A percentile compares a stretch with the other conserved stretches of the same genome.
phyloP scores from a whole-genome alignment of 768 basidiomycete genomes.

The Mycena sanguinolenta region DNA sequence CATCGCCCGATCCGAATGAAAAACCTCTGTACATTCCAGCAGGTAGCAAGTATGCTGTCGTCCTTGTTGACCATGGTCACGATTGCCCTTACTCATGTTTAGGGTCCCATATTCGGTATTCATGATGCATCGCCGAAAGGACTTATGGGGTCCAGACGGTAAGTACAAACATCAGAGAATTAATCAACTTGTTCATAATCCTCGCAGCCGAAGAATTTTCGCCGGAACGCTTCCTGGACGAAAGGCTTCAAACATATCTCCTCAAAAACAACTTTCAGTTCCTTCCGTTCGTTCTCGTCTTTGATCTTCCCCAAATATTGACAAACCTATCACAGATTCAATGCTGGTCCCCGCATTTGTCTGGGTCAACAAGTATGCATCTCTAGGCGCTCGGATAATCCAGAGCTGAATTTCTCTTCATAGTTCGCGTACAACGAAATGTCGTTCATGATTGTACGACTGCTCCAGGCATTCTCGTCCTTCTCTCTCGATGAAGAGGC shows the following conservation, averaged over 20 bases:
- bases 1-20: conserved; percentile 44
- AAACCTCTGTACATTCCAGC: conserved; percentile 54
- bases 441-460: conserved; percentile 45
- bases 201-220: conserved; percentile 60
- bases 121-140: conserved; percentile 55
- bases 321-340: conserved; percentile 40
- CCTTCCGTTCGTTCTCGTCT: conserved; percentile 44
- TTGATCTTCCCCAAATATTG: neutral
- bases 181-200: neutral
- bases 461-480: conserved; percentile 56
- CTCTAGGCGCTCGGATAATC: neutral
- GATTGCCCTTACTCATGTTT: neutral
- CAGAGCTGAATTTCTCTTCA: neutral
- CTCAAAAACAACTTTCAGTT: conserved; percentile 65
- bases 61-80: neutral
- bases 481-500: conserved; percentile 51
- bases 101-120: conserved; percentile 50
- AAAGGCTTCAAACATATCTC: conserved; percentile 59
- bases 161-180: neutral
- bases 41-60: conserved; percentile 41
- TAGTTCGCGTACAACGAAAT: conserved; percentile 40
- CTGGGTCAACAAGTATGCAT: conserved; percentile 56
- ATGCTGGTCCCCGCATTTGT: conserved; percentile 57
- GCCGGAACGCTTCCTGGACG: conserved; percentile 66
- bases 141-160: conserved; percentile 64